Conservation (phyloP, 805 yeast genomes). For the Metschnikowia picachoensis region DNA sequence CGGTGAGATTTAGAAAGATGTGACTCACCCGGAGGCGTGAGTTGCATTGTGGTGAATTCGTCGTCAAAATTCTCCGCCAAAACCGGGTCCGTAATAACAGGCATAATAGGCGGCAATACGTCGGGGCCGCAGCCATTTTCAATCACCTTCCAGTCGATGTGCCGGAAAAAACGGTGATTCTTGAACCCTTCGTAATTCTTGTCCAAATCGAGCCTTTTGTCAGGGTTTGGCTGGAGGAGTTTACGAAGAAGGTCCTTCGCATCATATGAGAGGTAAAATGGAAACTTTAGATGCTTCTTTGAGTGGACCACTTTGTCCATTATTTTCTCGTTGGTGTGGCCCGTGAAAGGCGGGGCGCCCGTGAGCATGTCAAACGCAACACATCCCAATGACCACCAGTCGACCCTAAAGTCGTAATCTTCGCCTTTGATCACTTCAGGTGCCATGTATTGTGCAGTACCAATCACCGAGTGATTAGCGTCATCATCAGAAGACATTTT, state of each 20-base stretch:
- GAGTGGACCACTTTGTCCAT: conserved; percentile 67
- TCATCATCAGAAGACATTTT: conserved; percentile 36
- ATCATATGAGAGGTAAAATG: conserved; percentile 72
- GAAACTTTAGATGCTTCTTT: conserved; percentile 57
- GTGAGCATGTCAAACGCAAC: conserved; percentile 75
- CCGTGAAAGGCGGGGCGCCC: conserved; percentile 87
- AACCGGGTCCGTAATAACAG: conserved; percentile 74
- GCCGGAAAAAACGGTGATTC: conserved; percentile 72
- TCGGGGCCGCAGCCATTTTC: conserved; percentile 41
- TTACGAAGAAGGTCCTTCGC: conserved; percentile 72
- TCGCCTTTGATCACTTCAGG: conserved; percentile 82
- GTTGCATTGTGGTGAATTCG: conserved; percentile 70
- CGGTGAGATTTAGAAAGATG: conserved; percentile 1
- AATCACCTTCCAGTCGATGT: conserved; percentile 64
- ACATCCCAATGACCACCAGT: conserved; percentile 93
- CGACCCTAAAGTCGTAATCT: conserved; percentile 74
- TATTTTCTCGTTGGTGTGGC: conserved; percentile 70
- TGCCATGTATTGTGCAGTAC: conserved; percentile 85
- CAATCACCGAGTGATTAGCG: conserved; percentile 52
- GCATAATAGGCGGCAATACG: conserved; percentile 73
- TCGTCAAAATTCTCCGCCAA: conserved; percentile 81
- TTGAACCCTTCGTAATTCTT: conserved; percentile 51
- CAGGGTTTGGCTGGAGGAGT: conserved; percentile 64
- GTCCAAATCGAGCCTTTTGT: conserved; percentile 53
- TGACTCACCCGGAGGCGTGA: conserved; percentile 26